Base-by-base conservation (phyloP, 805 yeast species). In the Candida namnaoensis region DNA sequence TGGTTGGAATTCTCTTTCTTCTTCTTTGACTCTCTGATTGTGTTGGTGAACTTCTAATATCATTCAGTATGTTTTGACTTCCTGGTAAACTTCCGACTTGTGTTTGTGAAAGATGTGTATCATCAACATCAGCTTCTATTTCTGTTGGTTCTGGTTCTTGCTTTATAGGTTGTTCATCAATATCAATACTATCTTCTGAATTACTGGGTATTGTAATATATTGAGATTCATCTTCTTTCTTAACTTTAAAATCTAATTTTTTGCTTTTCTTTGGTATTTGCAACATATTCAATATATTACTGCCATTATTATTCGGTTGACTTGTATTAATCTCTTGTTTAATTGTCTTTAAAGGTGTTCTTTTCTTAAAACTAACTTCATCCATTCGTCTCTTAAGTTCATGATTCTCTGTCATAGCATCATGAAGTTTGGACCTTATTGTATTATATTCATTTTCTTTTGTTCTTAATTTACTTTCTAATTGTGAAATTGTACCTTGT, bases 401-500 rank as follows among this genome's bases (percentile, higher is more conserved):
- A 8, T 40, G 40, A 30, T 41, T 46, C 12, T 41, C 37, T 19
- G 15, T 32, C 7, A 38, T 25, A 5, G 36, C 14, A 5, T 34
- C 27, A 28, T 43, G 43, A 13, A 43, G 30, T 30, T 41, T 34
- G 3, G 19, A 19, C 19, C 19, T 19, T 19, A 19, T 19, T 19
- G 19, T 19, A 19, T 19, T 19, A 19, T 19, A 19, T 19, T 19
- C 19, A 19, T 19, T 4, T 35, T 36, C 25, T 45, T 47, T 14
- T 8, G 10, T 8, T 26, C 28, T 26, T 26, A 8, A 4, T 26
- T 8, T 26, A 2, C 28, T 4, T 26, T 26, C 28, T 26, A 8
- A 26, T 10, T 26, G 10, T 8, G 28, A 8, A 26, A 26, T 26
- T 7, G 28, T 26, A 26, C 28, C 19, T 3, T 19, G 19, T 3